A percentile compares a stretch with the other conserved stretches of the same genome.
Conservation (phyloP, 2,329 filamentous ascomycete species). For the Calycina herbarum region DNA sequence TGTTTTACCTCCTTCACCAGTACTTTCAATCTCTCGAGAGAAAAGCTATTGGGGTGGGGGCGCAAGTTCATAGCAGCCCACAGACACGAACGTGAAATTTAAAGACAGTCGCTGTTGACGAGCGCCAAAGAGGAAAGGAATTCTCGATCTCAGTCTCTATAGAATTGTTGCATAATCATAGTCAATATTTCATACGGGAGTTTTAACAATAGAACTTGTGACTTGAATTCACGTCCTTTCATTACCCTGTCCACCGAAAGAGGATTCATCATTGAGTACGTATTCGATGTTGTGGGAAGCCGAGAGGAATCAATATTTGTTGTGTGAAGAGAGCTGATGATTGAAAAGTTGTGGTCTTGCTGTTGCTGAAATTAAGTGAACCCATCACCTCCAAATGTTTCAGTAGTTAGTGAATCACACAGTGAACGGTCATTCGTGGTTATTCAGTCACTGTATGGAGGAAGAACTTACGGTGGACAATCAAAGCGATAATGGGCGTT, state of each 20-base stretch:
- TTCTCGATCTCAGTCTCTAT: not conserved
- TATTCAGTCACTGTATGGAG: no score
- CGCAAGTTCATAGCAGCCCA: not conserved
- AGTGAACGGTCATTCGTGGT: no score
- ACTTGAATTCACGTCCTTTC: not conserved
- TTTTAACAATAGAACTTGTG: not conserved
- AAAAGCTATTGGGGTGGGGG: not conserved
- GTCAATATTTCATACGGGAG: not conserved
- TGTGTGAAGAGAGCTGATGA: no score
- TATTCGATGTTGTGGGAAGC: no score
- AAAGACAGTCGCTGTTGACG: not conserved
- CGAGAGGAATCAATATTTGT: no score
- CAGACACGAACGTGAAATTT: not conserved
- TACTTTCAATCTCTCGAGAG: not conserved
- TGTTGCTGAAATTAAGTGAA: no score
- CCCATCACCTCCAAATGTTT: no score
- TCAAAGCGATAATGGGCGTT: no score
- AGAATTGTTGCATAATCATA: not conserved
- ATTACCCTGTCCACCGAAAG: not conserved
- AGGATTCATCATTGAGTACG: not conserved
- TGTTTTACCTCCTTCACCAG: no score
- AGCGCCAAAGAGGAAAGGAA: not conserved
- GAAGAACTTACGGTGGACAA: no score
- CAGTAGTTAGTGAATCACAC: no score
- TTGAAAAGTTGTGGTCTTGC: no score